Evolutionary conservation across 352 stramenopile genomes (phyloP).

Genomic region (Globisporangium spiculum): DNA sequence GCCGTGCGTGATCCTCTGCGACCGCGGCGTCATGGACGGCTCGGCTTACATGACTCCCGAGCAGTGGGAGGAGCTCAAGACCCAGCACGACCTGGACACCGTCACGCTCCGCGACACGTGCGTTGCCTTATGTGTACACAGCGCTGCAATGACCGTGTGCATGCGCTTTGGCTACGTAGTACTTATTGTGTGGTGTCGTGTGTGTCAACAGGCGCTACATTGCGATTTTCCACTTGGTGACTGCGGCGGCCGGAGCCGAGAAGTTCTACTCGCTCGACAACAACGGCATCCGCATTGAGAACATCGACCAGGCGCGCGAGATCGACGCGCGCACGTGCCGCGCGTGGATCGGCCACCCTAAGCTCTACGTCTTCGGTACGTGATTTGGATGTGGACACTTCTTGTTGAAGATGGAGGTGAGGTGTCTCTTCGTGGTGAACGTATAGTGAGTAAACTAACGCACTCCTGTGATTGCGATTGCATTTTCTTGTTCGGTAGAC

Average conservation of each 20-base stretch:
- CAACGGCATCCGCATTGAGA: slow-evolving; percentile 95
- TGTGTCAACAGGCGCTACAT: slow-evolving; percentile 53
- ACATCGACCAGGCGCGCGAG: slow-evolving; percentile 84
- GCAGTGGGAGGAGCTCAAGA: slow-evolving; percentile 88
- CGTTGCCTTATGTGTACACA: not conserved
- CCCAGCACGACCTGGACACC: slow-evolving; percentile 76
- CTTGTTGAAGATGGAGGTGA: no score
- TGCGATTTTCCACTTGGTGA: slow-evolving; percentile 87
- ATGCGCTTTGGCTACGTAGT: not conserved
- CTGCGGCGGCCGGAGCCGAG: slow-evolving; percentile 92
- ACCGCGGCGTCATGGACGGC: slow-evolving; percentile 95
- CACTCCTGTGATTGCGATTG: not conserved
- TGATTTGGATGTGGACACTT: not conserved
- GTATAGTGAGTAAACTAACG: not conserved
- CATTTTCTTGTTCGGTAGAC: slow-evolving; percentile 30
- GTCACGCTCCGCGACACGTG: slow-evolving; percentile 81
- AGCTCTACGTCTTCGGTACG: slow-evolving; percentile 81
- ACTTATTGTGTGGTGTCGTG: not conserved
- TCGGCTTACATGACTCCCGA: slow-evolving; percentile 91
- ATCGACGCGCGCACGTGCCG: slow-evolving; percentile 81
- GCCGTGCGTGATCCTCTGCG: slow-evolving; percentile 92
- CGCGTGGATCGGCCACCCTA: slow-evolving; percentile 83
- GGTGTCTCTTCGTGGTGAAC: no score
- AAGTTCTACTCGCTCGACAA: slow-evolving; percentile 97
- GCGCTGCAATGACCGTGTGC: not conserved